Evolutionary conservation across 2,329 filamentous ascomycete species (phyloP).

Genomic region (Pseudogymnoascus verrucosus): DNA sequence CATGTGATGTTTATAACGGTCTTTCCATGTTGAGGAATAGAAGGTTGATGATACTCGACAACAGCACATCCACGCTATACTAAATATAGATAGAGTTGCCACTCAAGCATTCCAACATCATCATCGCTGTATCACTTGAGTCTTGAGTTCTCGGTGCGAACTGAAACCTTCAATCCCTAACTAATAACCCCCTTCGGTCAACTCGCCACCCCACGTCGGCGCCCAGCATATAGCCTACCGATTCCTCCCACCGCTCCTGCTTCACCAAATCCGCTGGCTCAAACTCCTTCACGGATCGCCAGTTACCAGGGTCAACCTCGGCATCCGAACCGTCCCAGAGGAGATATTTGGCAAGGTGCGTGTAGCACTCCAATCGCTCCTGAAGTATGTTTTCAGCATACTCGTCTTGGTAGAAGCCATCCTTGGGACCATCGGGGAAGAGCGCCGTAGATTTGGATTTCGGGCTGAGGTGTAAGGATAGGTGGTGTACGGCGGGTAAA

Average conservation of each 20-base stretch:
- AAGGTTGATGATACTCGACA: not conserved
- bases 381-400: slow-evolving; percentile 22
- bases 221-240: slow-evolving; percentile 33
- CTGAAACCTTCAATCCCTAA: slow-evolving; percentile 20
- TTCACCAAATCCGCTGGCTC: slow-evolving; percentile 43
- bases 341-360: slow-evolving; percentile 26
- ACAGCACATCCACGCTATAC: not conserved
- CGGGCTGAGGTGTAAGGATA: slow-evolving; percentile 47
- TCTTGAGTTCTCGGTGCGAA: not conserved
- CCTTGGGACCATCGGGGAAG: slow-evolving; percentile 25
- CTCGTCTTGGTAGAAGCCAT: slow-evolving; percentile 19
- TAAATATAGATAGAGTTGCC: not conserved
- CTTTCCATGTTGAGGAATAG: not conserved
- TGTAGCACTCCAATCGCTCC: slow-evolving; percentile 17
- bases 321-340: slow-evolving; percentile 23
- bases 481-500: slow-evolving; percentile 42
- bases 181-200: slow-evolving; percentile 38
- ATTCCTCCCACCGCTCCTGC: slow-evolving; percentile 39
- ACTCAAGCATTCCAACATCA: not conserved
- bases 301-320: slow-evolving; percentile 30
- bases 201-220: slow-evolving; percentile 36
- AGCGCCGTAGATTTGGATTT: slow-evolving; percentile 9
- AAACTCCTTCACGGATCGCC: slow-evolving; percentile 38
- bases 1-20: not conserved
- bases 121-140: not conserved